phyloP scores from a whole-genome alignment of 2,329 filamentous ascomycete species.

The Immersiporthe knoxdaviesiana region DNA sequence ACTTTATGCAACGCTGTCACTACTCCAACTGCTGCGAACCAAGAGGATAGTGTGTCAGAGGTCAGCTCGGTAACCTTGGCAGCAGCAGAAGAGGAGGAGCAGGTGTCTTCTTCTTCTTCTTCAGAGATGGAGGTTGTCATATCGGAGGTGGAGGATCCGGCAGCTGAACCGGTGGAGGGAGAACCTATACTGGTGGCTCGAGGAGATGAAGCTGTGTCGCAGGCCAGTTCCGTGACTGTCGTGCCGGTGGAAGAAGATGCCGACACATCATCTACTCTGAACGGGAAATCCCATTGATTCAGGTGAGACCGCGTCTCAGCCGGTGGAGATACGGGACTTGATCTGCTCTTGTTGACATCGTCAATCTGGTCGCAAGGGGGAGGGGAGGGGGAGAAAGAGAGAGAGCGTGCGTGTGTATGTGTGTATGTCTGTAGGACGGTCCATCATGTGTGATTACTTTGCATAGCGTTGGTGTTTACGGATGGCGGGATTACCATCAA shows the following conservation, averaged over 20 bases:
- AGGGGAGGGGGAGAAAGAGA: no score
- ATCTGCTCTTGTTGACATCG: neutral
- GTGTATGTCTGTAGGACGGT: neutral
- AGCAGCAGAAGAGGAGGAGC: neutral
- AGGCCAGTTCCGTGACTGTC: slow-evolving; percentile 7
- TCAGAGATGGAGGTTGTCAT: neutral
- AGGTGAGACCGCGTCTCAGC: neutral
- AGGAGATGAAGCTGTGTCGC: neutral
- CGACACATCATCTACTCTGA: neutral
- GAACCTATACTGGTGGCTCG: neutral
- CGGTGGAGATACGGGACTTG: neutral
- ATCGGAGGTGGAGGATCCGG: neutral
- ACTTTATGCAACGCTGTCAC: slow-evolving; percentile 25
- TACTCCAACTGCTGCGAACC: slow-evolving; percentile 8
- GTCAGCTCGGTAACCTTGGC: slow-evolving; percentile 1
- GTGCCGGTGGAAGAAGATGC: neutral
- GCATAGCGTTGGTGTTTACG: slow-evolving; percentile 19
- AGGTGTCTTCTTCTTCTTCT: neutral
- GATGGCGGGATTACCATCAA: neutral
- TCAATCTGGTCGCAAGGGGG: neutral
- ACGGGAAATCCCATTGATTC: neutral
- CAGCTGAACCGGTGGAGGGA: neutral
- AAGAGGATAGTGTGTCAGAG: slow-evolving; percentile 1
- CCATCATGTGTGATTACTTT: slow-evolving; percentile 1
- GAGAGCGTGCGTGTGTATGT: no score